phyloP scores from a whole-genome alignment of 2,329 filamentous ascomycete species.

The Microdochium nivale region DNA sequence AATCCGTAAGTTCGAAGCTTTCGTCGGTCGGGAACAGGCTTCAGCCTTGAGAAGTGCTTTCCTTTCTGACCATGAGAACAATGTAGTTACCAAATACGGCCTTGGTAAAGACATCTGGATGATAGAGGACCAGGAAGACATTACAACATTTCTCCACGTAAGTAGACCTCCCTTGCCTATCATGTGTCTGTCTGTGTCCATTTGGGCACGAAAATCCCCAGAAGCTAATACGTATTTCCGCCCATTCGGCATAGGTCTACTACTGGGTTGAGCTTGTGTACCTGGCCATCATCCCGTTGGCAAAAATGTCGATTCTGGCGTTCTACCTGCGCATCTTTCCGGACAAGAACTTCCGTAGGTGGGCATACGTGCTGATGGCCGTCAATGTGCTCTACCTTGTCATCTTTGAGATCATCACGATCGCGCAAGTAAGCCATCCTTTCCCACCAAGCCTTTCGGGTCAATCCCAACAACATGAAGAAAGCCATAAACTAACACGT shows the following conservation, averaged over 20 bases:
- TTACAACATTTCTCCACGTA: constrained; percentile 29
- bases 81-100: constrained; percentile 25
- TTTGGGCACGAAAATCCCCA: not conserved
- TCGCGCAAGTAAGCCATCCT: too few species aligned
- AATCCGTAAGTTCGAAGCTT: constrained; percentile 11
- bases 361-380: constrained; percentile 16
- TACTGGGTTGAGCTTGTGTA: constrained; percentile 21
- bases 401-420: constrained; percentile 15
- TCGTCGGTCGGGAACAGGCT: not conserved
- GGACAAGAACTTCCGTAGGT: constrained; percentile 14
- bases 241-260: constrained; percentile 12
- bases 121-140: constrained; percentile 25
- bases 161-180: constrained; percentile 2
- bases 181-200: not conserved
- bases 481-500: too few species aligned
- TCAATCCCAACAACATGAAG: too few species aligned
- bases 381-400: constrained; percentile 16
- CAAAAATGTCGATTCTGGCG: constrained; percentile 26
- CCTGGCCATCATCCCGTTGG: constrained; percentile 17
- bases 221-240: not conserved
- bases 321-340: constrained; percentile 27
- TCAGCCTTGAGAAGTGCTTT: not conserved
- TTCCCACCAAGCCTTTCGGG: too few species aligned
- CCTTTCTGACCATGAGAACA: not conserved
- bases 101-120: constrained; percentile 36